A percentile compares a stretch with the other conserved stretches of the same genome.
Conservation (phyloP, 495 filamentous ascomycete species). For the Clohesyomyces aquaticus region DNA sequence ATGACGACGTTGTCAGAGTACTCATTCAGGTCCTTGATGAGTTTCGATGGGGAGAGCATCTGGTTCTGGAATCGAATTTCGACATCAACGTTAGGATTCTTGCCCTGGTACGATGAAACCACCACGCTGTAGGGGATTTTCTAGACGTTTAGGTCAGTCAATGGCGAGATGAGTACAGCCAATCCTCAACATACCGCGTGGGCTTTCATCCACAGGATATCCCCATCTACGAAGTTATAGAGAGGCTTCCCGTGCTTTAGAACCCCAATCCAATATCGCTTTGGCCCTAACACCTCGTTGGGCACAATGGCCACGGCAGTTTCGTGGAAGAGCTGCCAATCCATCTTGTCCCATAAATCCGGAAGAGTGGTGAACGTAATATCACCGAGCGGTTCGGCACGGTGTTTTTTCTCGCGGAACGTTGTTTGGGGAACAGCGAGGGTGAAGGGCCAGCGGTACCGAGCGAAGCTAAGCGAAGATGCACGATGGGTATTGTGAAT, state of each 20-base stretch:
- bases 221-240: constrained; percentile 38
- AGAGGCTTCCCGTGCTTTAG: constrained; percentile 18
- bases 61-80: constrained; percentile 16
- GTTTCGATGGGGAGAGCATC: constrained; percentile 8
- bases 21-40: constrained; percentile 37
- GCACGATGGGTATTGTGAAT: too few species aligned
- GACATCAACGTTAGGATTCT: constrained; percentile 19
- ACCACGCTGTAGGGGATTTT: constrained; percentile 45
- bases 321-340: constrained; percentile 18
- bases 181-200: constrained; percentile 39
- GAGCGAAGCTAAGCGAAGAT: too few species aligned
- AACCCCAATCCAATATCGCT: constrained; percentile 37
- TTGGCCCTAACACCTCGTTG: not conserved
- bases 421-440: too few species aligned
- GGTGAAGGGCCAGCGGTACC: too few species aligned
- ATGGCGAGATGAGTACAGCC: not conserved
- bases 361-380: not conserved
- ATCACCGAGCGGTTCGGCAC: not conserved
- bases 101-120: constrained; percentile 38
- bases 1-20: constrained; percentile 44
- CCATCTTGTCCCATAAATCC: constrained; percentile 16
- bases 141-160: constrained; percentile 31
- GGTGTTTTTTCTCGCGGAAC: too few species aligned
- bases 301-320: constrained; percentile 26
- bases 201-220: constrained; percentile 49